Evolutionary conservation across 106 monocot species (phyloP).

Genomic region (Apostasia shenzhenica): DNA sequence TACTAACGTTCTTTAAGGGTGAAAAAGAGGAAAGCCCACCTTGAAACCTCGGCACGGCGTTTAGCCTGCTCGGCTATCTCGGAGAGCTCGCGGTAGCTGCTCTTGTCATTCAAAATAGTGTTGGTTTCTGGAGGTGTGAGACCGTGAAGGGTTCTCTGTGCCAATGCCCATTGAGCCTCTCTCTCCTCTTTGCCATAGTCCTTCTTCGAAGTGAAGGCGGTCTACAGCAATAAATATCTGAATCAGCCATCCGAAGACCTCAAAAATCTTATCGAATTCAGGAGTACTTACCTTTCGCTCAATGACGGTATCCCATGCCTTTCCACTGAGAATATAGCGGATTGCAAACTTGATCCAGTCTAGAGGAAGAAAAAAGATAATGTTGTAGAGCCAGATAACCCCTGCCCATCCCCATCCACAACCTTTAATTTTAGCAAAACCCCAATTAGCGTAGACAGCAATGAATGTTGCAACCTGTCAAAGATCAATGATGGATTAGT

Average conservation of each 20-base stretch:
- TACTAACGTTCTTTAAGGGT: background rate
- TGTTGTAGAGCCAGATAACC: conserved; percentile 87
- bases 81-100: conserved; percentile 59
- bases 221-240: conserved; percentile 16
- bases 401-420: conserved; percentile 98
- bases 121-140: conserved; percentile 43
- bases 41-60: conserved; percentile 66
- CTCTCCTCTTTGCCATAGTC: conserved; percentile 71
- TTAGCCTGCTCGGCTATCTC: conserved; percentile 85
- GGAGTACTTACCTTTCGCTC: conserved; percentile 41
- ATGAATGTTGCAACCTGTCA: conserved; percentile 84
- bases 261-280: background rate
- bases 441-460: conserved; percentile 91
- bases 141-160: conserved; percentile 79
- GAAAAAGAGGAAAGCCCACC: conserved; percentile 16
- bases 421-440: conserved; percentile 84
- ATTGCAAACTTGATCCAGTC: conserved; percentile 71
- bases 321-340: conserved; percentile 86
- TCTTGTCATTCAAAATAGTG: conserved; percentile 39
- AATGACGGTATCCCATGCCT: conserved; percentile 81
- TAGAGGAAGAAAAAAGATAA: conserved; percentile 72
- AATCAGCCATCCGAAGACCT: background rate
- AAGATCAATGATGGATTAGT: background rate
- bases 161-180: conserved; percentile 81
- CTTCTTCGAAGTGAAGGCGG: conserved; percentile 77